Conservation (phyloP, 129 eudicot genomes). For the Tagetes patula region DNA sequence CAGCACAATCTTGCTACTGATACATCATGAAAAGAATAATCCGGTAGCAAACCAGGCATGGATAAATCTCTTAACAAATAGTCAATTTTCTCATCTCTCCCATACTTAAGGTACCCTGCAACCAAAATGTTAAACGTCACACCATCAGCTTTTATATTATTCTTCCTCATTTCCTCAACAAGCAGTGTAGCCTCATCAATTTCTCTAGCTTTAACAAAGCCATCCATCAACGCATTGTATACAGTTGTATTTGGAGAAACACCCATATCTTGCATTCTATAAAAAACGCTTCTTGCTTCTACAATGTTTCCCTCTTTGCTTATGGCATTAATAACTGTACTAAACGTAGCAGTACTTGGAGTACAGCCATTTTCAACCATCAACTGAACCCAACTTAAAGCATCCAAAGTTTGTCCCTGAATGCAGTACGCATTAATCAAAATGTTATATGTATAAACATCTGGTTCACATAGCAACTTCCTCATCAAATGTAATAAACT, state of each 20-base stretch:
- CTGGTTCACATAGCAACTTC: conserved; percentile 65
- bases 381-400: conserved; percentile 53
- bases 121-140: conserved; percentile 81
- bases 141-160: conserved; percentile 67
- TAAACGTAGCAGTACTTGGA: conserved; percentile 65
- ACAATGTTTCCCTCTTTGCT: conserved; percentile 73
- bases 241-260: conserved; percentile 44
- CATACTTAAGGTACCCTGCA: conserved; percentile 71
- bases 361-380: conserved; percentile 65
- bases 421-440: conserved; percentile 71
- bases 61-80: conserved; percentile 47
- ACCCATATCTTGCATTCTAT: conserved; percentile 53
- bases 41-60: conserved; percentile 41
- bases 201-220: conserved; percentile 80
- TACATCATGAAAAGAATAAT: conserved; percentile 53
- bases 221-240: conserved; percentile 81
- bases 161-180: conserved; percentile 67
- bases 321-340: conserved; percentile 57
- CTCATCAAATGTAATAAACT: conserved; percentile 67
- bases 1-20: conserved; percentile 70
- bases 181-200: conserved; percentile 58
- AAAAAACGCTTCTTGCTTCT: conserved; percentile 64
- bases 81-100: conserved; percentile 54
- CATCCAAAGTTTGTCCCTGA: conserved; percentile 62
- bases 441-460: conserved; percentile 68